Percentiles rank a stretch among this genome's conserved stretches.
phyloP scores from a whole-genome alignment of 2,329 filamentous ascomycete genomes.

The Aspergillus piperis region DNA sequence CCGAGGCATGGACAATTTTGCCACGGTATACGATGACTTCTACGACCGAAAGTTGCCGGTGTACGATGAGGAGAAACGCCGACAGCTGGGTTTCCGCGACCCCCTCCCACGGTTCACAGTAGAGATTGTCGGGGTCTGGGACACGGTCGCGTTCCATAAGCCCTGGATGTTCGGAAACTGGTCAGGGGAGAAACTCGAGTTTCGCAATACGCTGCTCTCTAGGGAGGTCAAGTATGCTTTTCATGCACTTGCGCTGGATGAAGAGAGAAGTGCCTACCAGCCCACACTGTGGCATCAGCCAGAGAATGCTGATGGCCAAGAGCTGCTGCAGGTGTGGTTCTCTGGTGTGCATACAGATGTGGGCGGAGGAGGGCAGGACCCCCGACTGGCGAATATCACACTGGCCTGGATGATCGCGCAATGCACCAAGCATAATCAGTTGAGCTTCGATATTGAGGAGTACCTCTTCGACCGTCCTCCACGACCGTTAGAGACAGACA shows the following conservation, averaged over 20 bases:
- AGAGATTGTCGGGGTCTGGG: constrained; percentile 49
- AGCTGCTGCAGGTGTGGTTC: constrained; percentile 52
- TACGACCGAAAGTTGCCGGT: constrained; percentile 14
- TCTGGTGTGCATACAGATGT: constrained; percentile 50
- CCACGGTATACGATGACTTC: constrained; percentile 26
- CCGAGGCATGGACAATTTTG: constrained; percentile 29
- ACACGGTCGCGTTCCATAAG: constrained; percentile 43
- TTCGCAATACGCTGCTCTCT: constrained; percentile 45
- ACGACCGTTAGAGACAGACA: neutral
- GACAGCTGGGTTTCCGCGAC: constrained; percentile 18
- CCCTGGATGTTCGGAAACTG: constrained; percentile 14
- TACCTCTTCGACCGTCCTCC: constrained; percentile 24
- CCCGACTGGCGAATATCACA: constrained; percentile 49
- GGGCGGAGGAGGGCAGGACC: constrained; percentile 49
- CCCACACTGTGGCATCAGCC: constrained; percentile 48
- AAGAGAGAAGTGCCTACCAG: constrained; percentile 43
- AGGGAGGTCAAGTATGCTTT: constrained; percentile 46
- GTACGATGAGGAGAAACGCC: constrained; percentile 14
- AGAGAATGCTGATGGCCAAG: constrained; percentile 42
- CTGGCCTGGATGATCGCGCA: constrained; percentile 62
- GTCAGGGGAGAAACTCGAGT: constrained; percentile 25
- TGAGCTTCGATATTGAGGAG: constrained; percentile 21
- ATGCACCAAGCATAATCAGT: constrained; percentile 24
- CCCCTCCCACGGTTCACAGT: constrained; percentile 29
- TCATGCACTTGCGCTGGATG: constrained; percentile 49